Percentiles rank a stretch among this genome's conserved stretches.
Evolutionary conservation across 1,284 basidiomycete species (phyloP).

Genomic region (Sporisorium sorghi): DNA sequence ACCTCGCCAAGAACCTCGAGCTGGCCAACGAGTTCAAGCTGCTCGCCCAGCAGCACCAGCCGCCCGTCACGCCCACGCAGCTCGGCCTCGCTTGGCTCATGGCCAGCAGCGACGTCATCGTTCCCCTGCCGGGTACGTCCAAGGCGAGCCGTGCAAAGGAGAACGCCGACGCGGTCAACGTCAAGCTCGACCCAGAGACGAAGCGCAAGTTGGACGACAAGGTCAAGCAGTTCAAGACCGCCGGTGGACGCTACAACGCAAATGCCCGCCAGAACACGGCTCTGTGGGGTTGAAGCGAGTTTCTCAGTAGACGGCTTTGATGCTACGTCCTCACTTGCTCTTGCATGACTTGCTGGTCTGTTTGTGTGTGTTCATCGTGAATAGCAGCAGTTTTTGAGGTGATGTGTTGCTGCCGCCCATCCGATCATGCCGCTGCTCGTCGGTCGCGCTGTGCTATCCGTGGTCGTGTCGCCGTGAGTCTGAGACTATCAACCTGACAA

Average conservation of each 20-base stretch:
- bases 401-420: no score
- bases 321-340: no score
- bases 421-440: no score
- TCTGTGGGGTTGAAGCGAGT: slow-evolving; percentile 33
- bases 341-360: no score
- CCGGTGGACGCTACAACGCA: slow-evolving; percentile 45
- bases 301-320: no score
- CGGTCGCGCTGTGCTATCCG: no score
- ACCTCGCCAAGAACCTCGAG: slow-evolving; percentile 75
- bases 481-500: no score
- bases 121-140: slow-evolving; percentile 73
- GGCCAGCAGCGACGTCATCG: slow-evolving; percentile 72
- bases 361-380: no score
- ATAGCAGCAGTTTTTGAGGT: no score
- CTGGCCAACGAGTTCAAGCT: slow-evolving; percentile 72
- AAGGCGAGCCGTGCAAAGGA: slow-evolving; percentile 66
- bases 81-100: slow-evolving; percentile 76
- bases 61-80: slow-evolving; percentile 73
- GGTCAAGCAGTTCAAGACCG: slow-evolving; percentile 29
- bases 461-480: no score
- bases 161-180: slow-evolving; percentile 54
- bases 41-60: slow-evolving; percentile 30
- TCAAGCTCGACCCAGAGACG: slow-evolving; percentile 56
- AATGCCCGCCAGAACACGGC: slow-evolving; percentile 13
- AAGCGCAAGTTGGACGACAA: slow-evolving; percentile 52